Evolutionary conservation across 176 grass and related monocot species (phyloP).

Genomic region (Otatea glauca): DNA sequence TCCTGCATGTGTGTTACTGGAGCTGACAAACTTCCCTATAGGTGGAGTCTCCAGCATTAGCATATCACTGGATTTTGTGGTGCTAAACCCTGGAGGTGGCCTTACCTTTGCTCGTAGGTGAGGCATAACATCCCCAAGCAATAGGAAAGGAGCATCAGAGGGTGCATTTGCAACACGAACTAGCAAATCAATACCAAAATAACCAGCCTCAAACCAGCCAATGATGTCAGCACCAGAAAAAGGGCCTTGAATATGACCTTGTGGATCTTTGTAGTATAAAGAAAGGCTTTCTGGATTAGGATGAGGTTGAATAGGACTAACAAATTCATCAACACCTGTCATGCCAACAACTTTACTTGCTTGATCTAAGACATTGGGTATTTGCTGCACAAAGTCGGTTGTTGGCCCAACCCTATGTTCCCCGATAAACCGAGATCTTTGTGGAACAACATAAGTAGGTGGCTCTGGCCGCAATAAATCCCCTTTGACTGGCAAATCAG

Average conservation of each 20-base stretch:
- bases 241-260: constrained; percentile 91
- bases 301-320: constrained; percentile 54
- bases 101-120: constrained; percentile 83
- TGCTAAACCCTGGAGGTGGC: constrained; percentile 90
- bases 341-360: constrained; percentile 49
- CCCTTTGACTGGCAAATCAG: constrained; percentile 48
- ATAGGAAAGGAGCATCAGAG: constrained; percentile 77
- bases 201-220: constrained; percentile 91
- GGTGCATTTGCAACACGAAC: constrained; percentile 69
- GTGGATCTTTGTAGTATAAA: constrained; percentile 94
- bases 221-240: constrained; percentile 95
- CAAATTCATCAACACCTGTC: constrained; percentile 44
- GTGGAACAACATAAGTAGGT: constrained; percentile 67
- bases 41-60: constrained; percentile 42
- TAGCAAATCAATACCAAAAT: constrained; percentile 95
- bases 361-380: constrained; percentile 47
- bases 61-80: constrained; percentile 61
- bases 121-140: constrained; percentile 98
- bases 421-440: constrained; percentile 64
- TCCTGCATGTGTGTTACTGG: constrained; percentile 50
- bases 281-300: constrained; percentile 87
- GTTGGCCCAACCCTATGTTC: constrained; percentile 56
- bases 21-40: constrained; percentile 58
- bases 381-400: constrained; percentile 46
- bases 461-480: constrained; percentile 49